Evolutionary conservation across 257 asterid genomes (phyloP).

Genomic region (Fraxinus quadrangulata): DNA sequence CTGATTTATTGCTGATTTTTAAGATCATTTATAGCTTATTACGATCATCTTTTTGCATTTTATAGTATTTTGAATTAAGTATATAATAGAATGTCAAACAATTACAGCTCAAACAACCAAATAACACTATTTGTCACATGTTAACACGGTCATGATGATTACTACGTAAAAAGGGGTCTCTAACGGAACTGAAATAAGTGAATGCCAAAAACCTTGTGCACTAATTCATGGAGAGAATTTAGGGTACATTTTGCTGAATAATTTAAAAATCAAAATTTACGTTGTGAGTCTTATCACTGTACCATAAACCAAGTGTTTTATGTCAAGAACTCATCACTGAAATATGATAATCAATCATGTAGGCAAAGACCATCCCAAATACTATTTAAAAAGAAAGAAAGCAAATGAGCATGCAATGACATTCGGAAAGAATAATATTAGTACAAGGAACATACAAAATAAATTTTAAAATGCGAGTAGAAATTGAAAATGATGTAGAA

Average conservation of each 20-base stretch:
- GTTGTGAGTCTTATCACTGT: background rate
- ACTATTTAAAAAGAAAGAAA: background rate
- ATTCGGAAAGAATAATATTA: background rate
- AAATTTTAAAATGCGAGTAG: background rate
- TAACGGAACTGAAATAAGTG: background rate
- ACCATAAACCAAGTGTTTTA: background rate
- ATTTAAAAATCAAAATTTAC: background rate
- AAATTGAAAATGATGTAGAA: background rate
- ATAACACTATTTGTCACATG: background rate
- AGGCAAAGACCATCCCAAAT: background rate
- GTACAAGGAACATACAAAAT: background rate
- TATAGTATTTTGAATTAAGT: no score
- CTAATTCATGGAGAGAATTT: background rate
- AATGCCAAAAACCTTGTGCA: background rate
- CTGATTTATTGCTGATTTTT: no score
- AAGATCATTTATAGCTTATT: no score
- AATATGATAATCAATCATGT: background rate
- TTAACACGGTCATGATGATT: background rate
- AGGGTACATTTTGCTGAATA: background rate
- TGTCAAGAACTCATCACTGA: slow-evolving; percentile 8
- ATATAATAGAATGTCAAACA: slow-evolving; percentile 5
- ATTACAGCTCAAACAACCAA: slow-evolving; percentile 5
- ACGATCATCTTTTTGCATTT: no score
- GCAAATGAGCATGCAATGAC: background rate
- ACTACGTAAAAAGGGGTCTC: background rate